Conservation (phyloP, 352 stramenopile species). For the Phytophthora quininea region DNA sequence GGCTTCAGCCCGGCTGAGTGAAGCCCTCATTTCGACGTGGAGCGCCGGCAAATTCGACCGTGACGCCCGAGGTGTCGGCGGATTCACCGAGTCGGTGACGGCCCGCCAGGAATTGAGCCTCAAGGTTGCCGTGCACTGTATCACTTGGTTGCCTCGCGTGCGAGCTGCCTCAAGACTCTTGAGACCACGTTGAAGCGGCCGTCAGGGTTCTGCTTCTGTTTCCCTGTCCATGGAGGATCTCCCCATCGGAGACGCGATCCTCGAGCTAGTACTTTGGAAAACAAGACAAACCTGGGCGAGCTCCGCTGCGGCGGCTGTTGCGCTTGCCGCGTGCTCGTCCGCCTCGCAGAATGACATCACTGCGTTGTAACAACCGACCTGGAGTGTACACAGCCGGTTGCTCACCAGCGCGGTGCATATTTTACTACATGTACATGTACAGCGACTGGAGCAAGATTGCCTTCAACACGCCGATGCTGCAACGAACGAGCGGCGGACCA, state of each 20-base stretch:
- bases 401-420: too few relatives aligned
- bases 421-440: too few relatives aligned
- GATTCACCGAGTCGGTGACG: neutral
- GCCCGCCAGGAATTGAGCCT: too few relatives aligned
- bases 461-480: neutral
- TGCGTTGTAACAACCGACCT: neutral
- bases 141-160: neutral
- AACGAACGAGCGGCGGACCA: neutral
- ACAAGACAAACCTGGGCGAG: constrained; percentile 11
- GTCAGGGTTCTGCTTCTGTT: too few relatives aligned
- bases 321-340: constrained; percentile 1
- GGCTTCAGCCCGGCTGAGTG: constrained; percentile 25
- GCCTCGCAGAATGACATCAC: neutral
- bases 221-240: neutral
- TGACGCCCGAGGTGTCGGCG: neutral
- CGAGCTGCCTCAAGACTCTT: neutral
- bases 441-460: neutral
- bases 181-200: neutral
- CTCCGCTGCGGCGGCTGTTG: constrained; percentile 24
- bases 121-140: too few relatives aligned
- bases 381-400: too few relatives aligned
- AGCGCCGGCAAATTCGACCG: neutral
- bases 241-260: constrained; percentile 26
- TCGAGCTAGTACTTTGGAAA: constrained; percentile 21
- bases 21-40: neutral